Conservation (phyloP, 805 yeast genomes). For the Yamadazyma nakazawae region DNA sequence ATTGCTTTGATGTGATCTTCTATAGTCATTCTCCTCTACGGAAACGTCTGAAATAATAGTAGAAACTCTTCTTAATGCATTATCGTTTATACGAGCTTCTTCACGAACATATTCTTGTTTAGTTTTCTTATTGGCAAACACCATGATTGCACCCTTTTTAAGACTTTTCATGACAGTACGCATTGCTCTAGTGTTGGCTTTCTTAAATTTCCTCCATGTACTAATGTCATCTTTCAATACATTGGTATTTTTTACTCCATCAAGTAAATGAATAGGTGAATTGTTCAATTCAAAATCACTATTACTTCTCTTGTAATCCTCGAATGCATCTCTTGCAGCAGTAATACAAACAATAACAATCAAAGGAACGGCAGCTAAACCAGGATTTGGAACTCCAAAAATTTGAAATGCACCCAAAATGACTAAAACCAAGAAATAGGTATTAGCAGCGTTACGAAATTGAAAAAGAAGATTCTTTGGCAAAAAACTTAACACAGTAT, state of each 20-base stretch:
- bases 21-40: conserved; percentile 3
- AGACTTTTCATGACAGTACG: conserved; percentile 17
- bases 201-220: conserved; percentile 68
- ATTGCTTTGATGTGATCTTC: conserved; percentile 9
- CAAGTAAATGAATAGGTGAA: conserved; percentile 54
- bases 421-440: conserved; percentile 53
- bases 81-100: conserved; percentile 22
- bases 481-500: conserved; percentile 54
- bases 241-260: conserved; percentile 56
- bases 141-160: conserved; percentile 18
- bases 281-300: conserved; percentile 70
- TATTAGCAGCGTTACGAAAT: conserved; percentile 57
- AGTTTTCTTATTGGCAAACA: conserved; percentile 23
- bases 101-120: conserved; percentile 26
- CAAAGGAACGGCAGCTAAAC: conserved; percentile 74
- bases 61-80: conserved; percentile 33
- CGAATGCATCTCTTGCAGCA: conserved; percentile 74
- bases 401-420: conserved; percentile 59
- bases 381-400: conserved; percentile 73
- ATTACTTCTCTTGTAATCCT: conserved; percentile 63
- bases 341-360: conserved; percentile 75
- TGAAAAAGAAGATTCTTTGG: conserved; percentile 56
- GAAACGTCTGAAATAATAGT: conserved; percentile 36
- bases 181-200: conserved; percentile 41
- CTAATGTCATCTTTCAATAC: conserved; percentile 53